Conservation (phyloP, 2,329 filamentous ascomycete species). For the Cucurbitaria berberidis region DNA sequence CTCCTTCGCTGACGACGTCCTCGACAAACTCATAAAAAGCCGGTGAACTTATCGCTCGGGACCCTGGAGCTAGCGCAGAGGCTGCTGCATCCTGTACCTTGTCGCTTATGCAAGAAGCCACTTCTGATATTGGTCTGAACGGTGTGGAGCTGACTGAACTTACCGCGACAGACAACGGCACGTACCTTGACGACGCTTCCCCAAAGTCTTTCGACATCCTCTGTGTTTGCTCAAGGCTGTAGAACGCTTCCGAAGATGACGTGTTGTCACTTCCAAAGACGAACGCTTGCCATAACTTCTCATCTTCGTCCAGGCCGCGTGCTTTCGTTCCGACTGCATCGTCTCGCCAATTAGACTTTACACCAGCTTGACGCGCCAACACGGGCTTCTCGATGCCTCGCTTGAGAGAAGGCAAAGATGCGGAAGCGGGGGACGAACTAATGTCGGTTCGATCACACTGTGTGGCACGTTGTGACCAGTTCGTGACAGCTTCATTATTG, state of each 20-base stretch:
- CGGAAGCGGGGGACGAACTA: constrained; percentile 24
- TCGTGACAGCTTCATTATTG: constrained; percentile 16
- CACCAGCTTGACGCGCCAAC: not conserved
- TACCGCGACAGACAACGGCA: constrained; percentile 27
- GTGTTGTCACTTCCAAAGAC: constrained; percentile 34
- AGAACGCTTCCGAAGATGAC: constrained; percentile 7
- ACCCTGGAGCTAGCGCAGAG: constrained; percentile 23
- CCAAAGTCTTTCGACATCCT: constrained; percentile 8
- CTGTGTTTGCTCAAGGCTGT: not conserved
- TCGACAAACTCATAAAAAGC: constrained; percentile 14
- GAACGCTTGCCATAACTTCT: constrained; percentile 43
- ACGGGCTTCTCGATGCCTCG: constrained; percentile 7
- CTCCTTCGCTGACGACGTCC: constrained; percentile 10
- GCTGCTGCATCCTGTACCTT: constrained; percentile 25
- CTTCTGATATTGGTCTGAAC: constrained; percentile 18
- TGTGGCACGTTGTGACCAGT: constrained; percentile 37
- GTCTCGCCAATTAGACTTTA: not conserved
- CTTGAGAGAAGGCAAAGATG: constrained; percentile 34
- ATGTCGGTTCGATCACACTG: constrained; percentile 24
- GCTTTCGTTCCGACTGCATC: not conserved
- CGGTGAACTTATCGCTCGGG: constrained; percentile 24
- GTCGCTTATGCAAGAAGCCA: constrained; percentile 29
- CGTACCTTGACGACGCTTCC: constrained; percentile 17
- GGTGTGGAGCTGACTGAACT: constrained; percentile 28
- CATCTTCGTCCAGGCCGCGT: constrained; percentile 19